These are phyloP conservation scores for Cutaneotrichosporon spelunceum DNA, from an alignment of 1,284 basidiomycete species.

Conservation along the genomic window DNA sequence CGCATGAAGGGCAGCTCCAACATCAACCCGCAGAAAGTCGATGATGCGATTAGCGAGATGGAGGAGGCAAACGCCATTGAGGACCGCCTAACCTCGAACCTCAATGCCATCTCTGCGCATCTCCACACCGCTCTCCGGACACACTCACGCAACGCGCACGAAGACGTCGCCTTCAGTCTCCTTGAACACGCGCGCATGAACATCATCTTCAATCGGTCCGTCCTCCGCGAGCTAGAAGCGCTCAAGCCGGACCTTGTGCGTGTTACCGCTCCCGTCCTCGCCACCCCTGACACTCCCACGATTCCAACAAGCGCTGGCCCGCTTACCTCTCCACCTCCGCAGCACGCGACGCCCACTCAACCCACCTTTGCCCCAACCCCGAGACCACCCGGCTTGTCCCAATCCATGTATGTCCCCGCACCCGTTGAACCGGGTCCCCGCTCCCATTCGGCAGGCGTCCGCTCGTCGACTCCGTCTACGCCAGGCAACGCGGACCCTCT, in stretches of 20 bases:
- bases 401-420: slow-evolving; percentile 47
- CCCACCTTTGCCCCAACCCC: neutral
- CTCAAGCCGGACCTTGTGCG: slow-evolving; percentile 66
- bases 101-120: slow-evolving; percentile 85
- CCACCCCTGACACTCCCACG: neutral
- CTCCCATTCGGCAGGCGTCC: slow-evolving; percentile 8
- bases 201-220: slow-evolving; percentile 83
- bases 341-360: neutral
- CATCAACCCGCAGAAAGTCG: slow-evolving; percentile 79
- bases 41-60: slow-evolving; percentile 88
- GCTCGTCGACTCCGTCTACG: slow-evolving; percentile 17
- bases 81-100: slow-evolving; percentile 69
- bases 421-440: slow-evolving; percentile 2
- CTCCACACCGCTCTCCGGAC: slow-evolving; percentile 75
- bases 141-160: slow-evolving; percentile 78
- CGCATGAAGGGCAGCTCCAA: slow-evolving; percentile 81
- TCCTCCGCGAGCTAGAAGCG: slow-evolving; percentile 81
- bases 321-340: neutral
- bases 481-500: slow-evolving; percentile 16
- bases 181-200: slow-evolving; percentile 86
- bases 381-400: slow-evolving; percentile 13
- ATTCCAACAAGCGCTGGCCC: neutral
- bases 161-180: slow-evolving; percentile 79
- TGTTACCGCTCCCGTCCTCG: slow-evolving; percentile 21
- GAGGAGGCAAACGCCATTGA: slow-evolving; percentile 91